phyloP scores from a whole-genome alignment of 495 filamentous ascomycete species.

The Physcia stellaris region DNA sequence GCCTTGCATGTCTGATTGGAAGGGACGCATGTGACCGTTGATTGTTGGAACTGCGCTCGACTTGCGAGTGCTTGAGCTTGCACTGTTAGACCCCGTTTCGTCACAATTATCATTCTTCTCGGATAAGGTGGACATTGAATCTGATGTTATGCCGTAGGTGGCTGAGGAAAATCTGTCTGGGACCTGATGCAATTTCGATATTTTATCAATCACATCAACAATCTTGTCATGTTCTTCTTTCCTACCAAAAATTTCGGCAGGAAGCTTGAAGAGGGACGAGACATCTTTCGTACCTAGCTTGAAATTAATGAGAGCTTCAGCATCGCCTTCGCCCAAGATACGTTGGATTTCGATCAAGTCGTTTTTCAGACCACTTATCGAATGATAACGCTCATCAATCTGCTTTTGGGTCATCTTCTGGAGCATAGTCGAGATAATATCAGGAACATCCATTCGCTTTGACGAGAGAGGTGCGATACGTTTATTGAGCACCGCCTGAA shows the following conservation, averaged over 20 bases:
- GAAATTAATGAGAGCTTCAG: conserved; percentile 51
- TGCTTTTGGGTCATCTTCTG: conserved; percentile 83
- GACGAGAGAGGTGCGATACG: conserved; percentile 60
- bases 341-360: conserved; percentile 58
- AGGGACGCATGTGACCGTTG: conserved; percentile 18
- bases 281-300: conserved; percentile 62
- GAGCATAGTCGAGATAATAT: conserved; percentile 64
- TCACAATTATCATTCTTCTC: conserved; percentile 32
- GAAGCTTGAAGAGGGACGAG: conserved; percentile 76
- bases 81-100: conserved; percentile 32
- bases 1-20: conserved; percentile 19
- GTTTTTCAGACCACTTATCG: conserved; percentile 63
- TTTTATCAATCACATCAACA: conserved; percentile 56
- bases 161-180: conserved; percentile 25
- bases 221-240: conserved; percentile 55
- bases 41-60: conserved; percentile 16
- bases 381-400: conserved; percentile 72
- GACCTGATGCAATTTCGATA: conserved; percentile 46
- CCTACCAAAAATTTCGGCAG: conserved; percentile 65
- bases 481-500: conserved; percentile 69
- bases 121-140: conserved; percentile 43
- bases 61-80: conserved; percentile 29
- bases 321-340: conserved; percentile 63
- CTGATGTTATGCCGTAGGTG: conserved; percentile 37
- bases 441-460: conserved; percentile 66